A percentile compares a stretch with the other conserved stretches of the same genome.
Conservation (phyloP, 2,329 filamentous ascomycete genomes). For the Aspergillus arachidicola region DNA sequence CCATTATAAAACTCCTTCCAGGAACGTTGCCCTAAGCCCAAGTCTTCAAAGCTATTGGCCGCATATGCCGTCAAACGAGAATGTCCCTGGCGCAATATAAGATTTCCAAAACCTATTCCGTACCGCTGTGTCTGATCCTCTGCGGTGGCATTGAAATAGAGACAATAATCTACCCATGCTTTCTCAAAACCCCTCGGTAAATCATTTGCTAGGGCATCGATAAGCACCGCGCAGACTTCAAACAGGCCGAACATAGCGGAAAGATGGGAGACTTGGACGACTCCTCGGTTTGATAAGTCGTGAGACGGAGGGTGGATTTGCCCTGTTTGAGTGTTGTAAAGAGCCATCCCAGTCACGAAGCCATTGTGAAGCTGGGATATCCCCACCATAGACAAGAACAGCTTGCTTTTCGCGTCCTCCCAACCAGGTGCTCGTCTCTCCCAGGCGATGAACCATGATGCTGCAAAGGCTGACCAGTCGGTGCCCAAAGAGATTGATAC, state of each 20-base stretch:
- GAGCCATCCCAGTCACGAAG: not conserved
- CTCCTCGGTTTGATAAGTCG: not conserved
- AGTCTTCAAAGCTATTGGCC: not conserved
- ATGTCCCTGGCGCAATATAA: not conserved
- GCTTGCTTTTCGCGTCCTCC: not conserved
- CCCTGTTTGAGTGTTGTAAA: not conserved
- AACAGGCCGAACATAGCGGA: not conserved
- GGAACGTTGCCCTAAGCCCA: not conserved
- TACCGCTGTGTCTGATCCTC: not conserved
- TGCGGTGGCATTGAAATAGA: not conserved
- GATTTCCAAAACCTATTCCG: not conserved
- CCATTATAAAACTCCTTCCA: not conserved
- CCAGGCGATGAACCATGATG: not conserved
- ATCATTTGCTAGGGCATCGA: not conserved
- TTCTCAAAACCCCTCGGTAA: not conserved
- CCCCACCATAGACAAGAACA: not conserved
- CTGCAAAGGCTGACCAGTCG: not conserved
- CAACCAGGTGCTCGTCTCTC: not conserved
- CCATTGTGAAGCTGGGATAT: not conserved
- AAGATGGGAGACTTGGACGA: not conserved
- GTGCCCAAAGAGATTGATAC: not conserved
- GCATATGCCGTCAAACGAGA: not conserved
- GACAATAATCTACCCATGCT: not conserved
- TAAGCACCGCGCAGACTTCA: not conserved
- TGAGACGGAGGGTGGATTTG: not conserved